Base-by-base conservation (phyloP, 2,329 filamentous ascomycete genomes). In the Trichoderma semiorbis region DNA sequence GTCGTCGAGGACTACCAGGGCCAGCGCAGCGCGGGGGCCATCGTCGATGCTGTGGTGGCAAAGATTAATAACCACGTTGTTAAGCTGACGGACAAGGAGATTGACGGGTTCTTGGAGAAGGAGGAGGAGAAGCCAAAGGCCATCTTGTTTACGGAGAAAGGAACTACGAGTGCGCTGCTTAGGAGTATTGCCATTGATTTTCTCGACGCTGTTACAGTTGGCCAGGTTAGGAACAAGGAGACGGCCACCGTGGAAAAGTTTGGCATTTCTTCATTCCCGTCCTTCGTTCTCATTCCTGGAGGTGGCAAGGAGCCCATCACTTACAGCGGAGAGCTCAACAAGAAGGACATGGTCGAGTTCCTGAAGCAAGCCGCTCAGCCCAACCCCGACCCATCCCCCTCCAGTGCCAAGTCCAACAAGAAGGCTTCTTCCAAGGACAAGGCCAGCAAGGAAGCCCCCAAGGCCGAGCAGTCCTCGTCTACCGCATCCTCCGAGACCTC, bases 41-140 rank as follows among this genome's bases (percentile, higher is more conserved):
- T 99, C 74, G 91, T 94, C 43, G 93, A 97, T 69, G 91, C 93
- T 7, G 92, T 98, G 67, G 89, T 93, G 66, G 90, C 93, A 76
- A 93, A 92, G 82, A 97, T 99, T 77, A 94, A 93, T 76, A 98
- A 98, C 83, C 91, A 96, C 78, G 95, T 99, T 57, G 92, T 92
- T 79, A 89, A 89, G 74, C 84, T 98, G 62, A 90, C 91, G 18
- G 94, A 97, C 81, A 93, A 93, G 81, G 91, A 93, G 60, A 78
- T 97, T 47, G 91, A 94, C 71, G 84, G 84, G 14, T 99, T 95
- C 88, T 81, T 98, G 72, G 87, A 88, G 58, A 90, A 90, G 73
- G 88, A 92, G n/a, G 91, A 90, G 72, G 88, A 92, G 24, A 88
- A 86, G 14, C 89, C 94, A 64, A 98, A 97, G 84, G 95, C 93